Evolutionary conservation across 176 grass and related monocot species (phyloP).

Genomic region (Triticum dicoccoides): DNA sequence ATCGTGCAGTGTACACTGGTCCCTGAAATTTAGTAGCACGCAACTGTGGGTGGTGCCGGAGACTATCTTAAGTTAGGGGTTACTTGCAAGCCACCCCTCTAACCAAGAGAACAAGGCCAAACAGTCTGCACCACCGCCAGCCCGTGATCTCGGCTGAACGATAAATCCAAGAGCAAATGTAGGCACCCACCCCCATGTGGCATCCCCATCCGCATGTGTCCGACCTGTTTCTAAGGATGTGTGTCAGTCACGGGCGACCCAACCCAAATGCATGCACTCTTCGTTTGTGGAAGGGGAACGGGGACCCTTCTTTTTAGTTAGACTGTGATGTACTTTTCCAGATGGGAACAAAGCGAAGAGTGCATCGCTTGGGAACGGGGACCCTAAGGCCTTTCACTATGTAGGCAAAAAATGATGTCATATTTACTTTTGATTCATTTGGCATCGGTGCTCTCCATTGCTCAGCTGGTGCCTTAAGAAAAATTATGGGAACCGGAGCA

Average conservation of each 20-base stretch:
- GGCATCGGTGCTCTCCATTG: too few species aligned
- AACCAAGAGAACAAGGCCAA: not conserved
- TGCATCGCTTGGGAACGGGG: constrained; percentile 8
- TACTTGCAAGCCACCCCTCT: constrained; percentile 25
- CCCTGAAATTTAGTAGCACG: not conserved
- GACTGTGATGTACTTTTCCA: not conserved
- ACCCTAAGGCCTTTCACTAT: not conserved
- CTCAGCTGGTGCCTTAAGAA: too few species aligned
- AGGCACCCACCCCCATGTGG: not conserved
- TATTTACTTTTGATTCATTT: too few species aligned
- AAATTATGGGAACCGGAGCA: too few species aligned
- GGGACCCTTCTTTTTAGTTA: too few species aligned
- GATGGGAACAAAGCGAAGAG: constrained; percentile 9
- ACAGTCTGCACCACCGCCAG: not conserved
- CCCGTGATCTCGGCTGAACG: not conserved
- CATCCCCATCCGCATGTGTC: not conserved
- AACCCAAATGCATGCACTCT: not conserved
- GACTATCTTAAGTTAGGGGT: not conserved
- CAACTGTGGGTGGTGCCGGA: not conserved
- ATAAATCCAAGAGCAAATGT: not conserved
- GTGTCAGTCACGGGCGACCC: constrained; percentile 2
- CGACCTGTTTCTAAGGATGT: not conserved
- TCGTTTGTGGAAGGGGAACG: not conserved
- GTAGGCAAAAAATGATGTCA: too few species aligned
- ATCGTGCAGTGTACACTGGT: not conserved